phyloP scores from a whole-genome alignment of 2,329 filamentous ascomycete species.

The Orbilia ellipsospora region DNA sequence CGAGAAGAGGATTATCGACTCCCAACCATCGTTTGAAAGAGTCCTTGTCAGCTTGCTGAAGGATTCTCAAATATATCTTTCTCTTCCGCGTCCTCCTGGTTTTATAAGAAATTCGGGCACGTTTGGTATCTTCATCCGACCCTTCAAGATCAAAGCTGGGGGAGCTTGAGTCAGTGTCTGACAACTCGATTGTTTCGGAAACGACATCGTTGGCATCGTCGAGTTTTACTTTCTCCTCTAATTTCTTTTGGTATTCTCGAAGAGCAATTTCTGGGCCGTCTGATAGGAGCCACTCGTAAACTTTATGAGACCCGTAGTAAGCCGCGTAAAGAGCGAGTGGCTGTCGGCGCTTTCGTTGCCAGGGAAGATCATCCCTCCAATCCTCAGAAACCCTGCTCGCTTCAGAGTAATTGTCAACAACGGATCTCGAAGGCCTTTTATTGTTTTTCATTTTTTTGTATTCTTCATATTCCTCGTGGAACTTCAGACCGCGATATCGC shows the following conservation, averaged over 20 bases:
- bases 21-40: slow-evolving; percentile 55
- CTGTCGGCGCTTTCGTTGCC: slow-evolving; percentile 69
- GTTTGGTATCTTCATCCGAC: background rate
- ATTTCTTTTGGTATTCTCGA: slow-evolving; percentile 32
- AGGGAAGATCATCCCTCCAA: background rate
- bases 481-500: background rate
- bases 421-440: slow-evolving; percentile 14
- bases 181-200: background rate
- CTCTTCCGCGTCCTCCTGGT: background rate
- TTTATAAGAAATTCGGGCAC: background rate
- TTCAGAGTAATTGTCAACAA: background rate
- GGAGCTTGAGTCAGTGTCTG: background rate
- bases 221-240: background rate
- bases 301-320: slow-evolving; percentile 69
- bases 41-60: slow-evolving; percentile 24
- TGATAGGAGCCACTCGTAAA: slow-evolving; percentile 80
- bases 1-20: slow-evolving; percentile 50
- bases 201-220: background rate
- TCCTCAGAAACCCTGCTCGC: background rate
- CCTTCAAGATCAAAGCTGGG: background rate
- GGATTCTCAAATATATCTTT: background rate
- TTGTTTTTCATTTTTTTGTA: slow-evolving; percentile 5
- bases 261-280: slow-evolving; percentile 73
- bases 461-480: no score
- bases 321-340: slow-evolving; percentile 19